These are phyloP conservation scores for Aureobasidium leucospermi DNA, from an alignment of 2,329 filamentous ascomycete species.

Conservation along the genomic window DNA sequence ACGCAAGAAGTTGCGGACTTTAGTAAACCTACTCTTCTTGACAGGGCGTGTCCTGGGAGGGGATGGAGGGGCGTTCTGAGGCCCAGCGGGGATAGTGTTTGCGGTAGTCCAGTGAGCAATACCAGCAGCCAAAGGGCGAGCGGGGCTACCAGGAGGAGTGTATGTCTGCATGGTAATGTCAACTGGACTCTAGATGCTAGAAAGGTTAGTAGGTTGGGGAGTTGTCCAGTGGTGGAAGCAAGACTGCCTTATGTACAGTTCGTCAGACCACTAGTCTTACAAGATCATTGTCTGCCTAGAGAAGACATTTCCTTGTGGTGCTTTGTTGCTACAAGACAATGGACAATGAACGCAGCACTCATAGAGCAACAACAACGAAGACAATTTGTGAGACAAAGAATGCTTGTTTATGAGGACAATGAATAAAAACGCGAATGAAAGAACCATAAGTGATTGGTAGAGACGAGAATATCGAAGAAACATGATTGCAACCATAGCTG, in stretches of 20 bases:
- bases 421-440: too few species aligned
- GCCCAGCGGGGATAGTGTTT: neutral
- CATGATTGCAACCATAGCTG: too few species aligned
- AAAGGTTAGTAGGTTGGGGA: neutral
- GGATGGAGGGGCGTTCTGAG: neutral
- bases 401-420: too few species aligned
- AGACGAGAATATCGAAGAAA: too few species aligned
- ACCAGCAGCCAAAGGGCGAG: neutral
- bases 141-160: neutral
- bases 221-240: neutral
- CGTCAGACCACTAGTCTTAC: neutral
- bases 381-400: too few species aligned
- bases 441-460: too few species aligned
- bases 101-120: neutral
- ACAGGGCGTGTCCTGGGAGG: neutral
- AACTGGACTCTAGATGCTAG: neutral
- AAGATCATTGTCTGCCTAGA: neutral
- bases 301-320: neutral
- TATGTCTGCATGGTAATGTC: neutral
- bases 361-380: too few species aligned
- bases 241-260: neutral
- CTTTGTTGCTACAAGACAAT: neutral
- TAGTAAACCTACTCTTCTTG: neutral
- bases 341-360: neutral
- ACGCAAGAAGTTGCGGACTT: neutral